Conservation (phyloP, 768 basidiomycete genomes). For the Strobilomyces dryophilus region DNA sequence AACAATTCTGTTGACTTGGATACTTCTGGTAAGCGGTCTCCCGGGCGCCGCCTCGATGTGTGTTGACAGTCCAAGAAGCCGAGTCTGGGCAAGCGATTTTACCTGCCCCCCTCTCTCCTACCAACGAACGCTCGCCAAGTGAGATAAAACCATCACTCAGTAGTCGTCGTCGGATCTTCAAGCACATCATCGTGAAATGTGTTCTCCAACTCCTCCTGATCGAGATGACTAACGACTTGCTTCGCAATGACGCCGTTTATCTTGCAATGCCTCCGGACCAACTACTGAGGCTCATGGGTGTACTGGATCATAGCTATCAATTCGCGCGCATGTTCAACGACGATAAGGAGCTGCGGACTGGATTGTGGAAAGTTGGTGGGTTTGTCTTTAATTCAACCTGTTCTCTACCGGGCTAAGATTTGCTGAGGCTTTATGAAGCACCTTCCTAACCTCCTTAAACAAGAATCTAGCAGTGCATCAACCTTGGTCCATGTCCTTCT, state of each 20-base stretch:
- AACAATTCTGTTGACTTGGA: slow-evolving; percentile 54
- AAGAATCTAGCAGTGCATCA: slow-evolving; percentile 95
- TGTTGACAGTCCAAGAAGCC: slow-evolving; percentile 7
- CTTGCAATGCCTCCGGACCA: slow-evolving; percentile 92
- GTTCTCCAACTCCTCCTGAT: slow-evolving; percentile 94
- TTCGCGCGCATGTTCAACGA: slow-evolving; percentile 98
- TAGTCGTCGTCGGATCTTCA: slow-evolving; percentile 85
- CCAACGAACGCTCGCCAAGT: slow-evolving; percentile 48
- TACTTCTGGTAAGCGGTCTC: slow-evolving; percentile 27
- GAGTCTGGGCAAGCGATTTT: slow-evolving; percentile 67
- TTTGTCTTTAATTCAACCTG: slow-evolving; percentile 18
- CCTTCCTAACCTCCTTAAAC: slow-evolving; percentile 93
- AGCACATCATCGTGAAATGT: slow-evolving; percentile 99
- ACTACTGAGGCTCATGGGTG: slow-evolving; percentile 88
- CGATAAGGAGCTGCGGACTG: slow-evolving; percentile 94
- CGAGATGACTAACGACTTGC: slow-evolving; percentile 93
- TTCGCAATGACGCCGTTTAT: slow-evolving; percentile 91
- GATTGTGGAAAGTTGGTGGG: slow-evolving; percentile 99
- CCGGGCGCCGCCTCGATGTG: background rate
- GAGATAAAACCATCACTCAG: slow-evolving; percentile 52
- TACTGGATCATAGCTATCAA: slow-evolving; percentile 95
- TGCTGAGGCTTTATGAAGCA: slow-evolving; percentile 98
- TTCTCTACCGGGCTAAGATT: slow-evolving; percentile 2
- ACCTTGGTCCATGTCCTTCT: slow-evolving; percentile 90
- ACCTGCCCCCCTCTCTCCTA: slow-evolving; percentile 85